Percentiles rank a stretch among this genome's conserved stretches.
Conservation (phyloP, 352 stramenopile species). For the Phytophthora cryptogea region DNA sequence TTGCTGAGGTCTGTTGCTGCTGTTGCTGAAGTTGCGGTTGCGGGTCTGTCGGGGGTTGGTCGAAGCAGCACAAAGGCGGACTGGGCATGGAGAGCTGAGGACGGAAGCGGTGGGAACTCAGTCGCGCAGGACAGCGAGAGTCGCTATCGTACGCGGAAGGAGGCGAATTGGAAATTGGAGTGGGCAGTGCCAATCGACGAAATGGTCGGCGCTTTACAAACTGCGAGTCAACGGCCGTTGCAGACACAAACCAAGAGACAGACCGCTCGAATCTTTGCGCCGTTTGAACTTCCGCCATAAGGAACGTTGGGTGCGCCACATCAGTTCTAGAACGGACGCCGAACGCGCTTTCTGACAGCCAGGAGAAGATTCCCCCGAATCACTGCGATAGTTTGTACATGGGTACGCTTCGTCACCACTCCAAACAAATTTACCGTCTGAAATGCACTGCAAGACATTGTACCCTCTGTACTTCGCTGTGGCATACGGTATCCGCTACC, state of each 20-base stretch:
- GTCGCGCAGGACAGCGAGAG: conserved; percentile 11
- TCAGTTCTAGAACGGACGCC: conserved; percentile 16
- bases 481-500: not conserved
- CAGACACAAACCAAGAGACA: conserved; percentile 1
- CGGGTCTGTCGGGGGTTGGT: conserved; percentile 14
- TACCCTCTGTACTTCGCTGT: not conserved
- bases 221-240: conserved; percentile 8
- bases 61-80: conserved; percentile 23
- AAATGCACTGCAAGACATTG: no score
- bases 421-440: not conserved
- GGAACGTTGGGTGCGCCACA: conserved; percentile 21
- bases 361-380: conserved; percentile 30
- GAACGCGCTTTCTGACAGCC: conserved; percentile 13
- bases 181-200: conserved; percentile 1
- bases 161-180: conserved; percentile 28
- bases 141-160: conserved; percentile 18
- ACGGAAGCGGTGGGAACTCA: conserved; percentile 4
- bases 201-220: conserved; percentile 8
- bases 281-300: conserved; percentile 21
- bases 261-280: conserved; percentile 11
- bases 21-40: conserved; percentile 25
- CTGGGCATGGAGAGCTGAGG: conserved; percentile 26
- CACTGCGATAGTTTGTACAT: not conserved
- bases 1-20: conserved; percentile 16
- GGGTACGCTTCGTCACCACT: not conserved